Conservation (phyloP, 768 basidiomycete species). For the Amanita pseudoporphyria region DNA sequence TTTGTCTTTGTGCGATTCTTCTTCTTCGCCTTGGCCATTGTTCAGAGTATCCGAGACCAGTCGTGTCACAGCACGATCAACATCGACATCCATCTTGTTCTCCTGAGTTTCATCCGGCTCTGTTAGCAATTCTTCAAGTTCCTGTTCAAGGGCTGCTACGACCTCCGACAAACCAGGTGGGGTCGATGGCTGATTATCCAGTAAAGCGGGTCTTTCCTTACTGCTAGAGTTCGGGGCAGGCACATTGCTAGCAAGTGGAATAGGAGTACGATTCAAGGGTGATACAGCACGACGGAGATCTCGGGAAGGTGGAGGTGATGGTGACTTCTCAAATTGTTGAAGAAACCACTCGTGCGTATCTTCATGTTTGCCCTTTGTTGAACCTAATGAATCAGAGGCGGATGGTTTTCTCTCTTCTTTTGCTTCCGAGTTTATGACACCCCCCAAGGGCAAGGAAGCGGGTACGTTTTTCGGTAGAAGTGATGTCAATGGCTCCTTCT, state of each 20-base stretch:
- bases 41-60: constrained; percentile 34
- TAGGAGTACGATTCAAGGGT: background rate
- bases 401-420: background rate
- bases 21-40: constrained; percentile 12
- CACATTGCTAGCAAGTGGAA: background rate
- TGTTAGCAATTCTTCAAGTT: constrained; percentile 31
- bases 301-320: constrained; percentile 5
- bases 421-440: background rate
- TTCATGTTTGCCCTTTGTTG: constrained; percentile 24
- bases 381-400: background rate
- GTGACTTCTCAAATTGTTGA: constrained; percentile 27
- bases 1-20: constrained; percentile 14
- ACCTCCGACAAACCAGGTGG: constrained; percentile 19
- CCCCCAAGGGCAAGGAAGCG: background rate
- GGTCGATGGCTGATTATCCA: constrained; percentile 5
- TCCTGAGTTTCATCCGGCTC: constrained; percentile 24
- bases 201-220: background rate
- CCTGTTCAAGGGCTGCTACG: constrained; percentile 34
- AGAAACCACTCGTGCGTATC: constrained; percentile 56
- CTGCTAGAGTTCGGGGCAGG: background rate
- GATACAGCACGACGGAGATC: background rate
- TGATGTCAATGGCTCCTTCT: background rate
- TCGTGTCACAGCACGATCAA: constrained; percentile 33
- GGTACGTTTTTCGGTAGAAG: background rate
- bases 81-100: constrained; percentile 31